Conservation (phyloP, 2,329 filamentous ascomycete species). For the Pseudogymnoascus sp. region DNA sequence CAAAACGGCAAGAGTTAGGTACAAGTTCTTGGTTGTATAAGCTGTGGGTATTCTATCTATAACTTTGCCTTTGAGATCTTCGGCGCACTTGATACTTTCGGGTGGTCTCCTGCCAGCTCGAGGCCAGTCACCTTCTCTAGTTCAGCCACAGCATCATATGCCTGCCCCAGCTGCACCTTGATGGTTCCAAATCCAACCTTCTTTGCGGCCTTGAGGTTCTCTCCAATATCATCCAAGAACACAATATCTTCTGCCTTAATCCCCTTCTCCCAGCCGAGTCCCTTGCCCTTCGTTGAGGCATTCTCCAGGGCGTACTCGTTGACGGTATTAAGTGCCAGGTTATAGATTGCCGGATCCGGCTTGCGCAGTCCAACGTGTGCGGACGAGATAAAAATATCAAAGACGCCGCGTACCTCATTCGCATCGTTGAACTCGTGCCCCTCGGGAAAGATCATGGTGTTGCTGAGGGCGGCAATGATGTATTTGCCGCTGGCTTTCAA, state of each 20-base stretch:
- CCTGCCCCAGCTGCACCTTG: constrained; percentile 72
- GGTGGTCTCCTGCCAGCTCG: constrained; percentile 33
- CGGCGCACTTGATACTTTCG: constrained; percentile 1
- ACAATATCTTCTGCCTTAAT: constrained; percentile 61
- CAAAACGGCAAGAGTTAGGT: background rate
- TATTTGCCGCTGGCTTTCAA: constrained; percentile 58
- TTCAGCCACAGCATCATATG: constrained; percentile 72
- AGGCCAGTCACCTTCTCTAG: constrained; percentile 70
- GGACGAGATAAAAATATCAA: constrained; percentile 82
- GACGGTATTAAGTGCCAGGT: constrained; percentile 59
- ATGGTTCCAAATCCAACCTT: constrained; percentile 70
- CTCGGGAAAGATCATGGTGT: constrained; percentile 79
- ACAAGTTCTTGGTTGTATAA: background rate
- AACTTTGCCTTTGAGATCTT: constrained; percentile 5
- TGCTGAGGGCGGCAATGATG: constrained; percentile 75
- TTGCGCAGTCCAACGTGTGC: constrained; percentile 85
- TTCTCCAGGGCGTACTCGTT: constrained; percentile 53
- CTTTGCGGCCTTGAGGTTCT: constrained; percentile 77
- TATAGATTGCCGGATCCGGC: constrained; percentile 75
- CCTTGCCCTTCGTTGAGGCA: constrained; percentile 33
- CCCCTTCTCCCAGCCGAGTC: constrained; percentile 39
- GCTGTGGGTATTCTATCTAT: background rate
- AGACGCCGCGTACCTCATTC: constrained; percentile 55
- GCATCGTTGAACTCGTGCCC: constrained; percentile 55
- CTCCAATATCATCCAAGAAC: constrained; percentile 83